Evolutionary conservation across 164 flowering plant genomes (phyloP).

Genomic region (Cinnamomum micranthum): DNA sequence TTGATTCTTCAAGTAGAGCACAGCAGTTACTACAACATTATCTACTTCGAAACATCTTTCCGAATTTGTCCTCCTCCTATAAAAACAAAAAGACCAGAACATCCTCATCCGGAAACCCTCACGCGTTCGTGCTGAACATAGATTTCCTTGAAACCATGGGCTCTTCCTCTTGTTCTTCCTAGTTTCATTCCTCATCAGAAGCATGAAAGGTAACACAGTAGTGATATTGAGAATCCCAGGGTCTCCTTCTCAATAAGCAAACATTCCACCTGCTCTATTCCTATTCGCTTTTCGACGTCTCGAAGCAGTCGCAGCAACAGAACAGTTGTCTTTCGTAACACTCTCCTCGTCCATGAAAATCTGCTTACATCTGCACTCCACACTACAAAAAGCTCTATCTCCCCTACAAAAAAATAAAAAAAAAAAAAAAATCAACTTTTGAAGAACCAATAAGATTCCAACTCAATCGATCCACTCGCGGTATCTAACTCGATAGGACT

Average conservation of each 20-base stretch:
- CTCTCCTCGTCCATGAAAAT: conserved; percentile 65
- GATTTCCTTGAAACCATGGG: not conserved
- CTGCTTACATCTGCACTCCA: conserved; percentile 74
- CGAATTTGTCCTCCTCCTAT: too few species aligned
- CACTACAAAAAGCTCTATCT: conserved; percentile 69
- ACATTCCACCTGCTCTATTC: conserved; percentile 33
- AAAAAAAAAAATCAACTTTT: not conserved
- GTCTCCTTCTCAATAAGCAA: not conserved
- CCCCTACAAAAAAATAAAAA: conserved; percentile 34
- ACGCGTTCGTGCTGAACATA: too few species aligned
- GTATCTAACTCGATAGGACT: too few species aligned
- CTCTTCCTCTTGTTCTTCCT: not conserved
- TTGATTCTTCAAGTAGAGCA: too few species aligned
- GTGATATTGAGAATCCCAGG: not conserved
- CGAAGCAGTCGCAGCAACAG: conserved; percentile 29
- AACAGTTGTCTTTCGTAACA: conserved; percentile 30
- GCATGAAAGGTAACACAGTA: not conserved
- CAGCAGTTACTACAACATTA: too few species aligned
- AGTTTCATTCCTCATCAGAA: not conserved
- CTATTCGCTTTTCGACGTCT: conserved; percentile 26
- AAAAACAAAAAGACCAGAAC: too few species aligned
- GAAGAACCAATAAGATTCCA: not conserved
- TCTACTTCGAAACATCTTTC: too few species aligned
- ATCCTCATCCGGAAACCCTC: too few species aligned
- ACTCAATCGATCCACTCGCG: not conserved